Conservation (phyloP, 2,329 filamentous ascomycete genomes). For the Xylariales sp. region DNA sequence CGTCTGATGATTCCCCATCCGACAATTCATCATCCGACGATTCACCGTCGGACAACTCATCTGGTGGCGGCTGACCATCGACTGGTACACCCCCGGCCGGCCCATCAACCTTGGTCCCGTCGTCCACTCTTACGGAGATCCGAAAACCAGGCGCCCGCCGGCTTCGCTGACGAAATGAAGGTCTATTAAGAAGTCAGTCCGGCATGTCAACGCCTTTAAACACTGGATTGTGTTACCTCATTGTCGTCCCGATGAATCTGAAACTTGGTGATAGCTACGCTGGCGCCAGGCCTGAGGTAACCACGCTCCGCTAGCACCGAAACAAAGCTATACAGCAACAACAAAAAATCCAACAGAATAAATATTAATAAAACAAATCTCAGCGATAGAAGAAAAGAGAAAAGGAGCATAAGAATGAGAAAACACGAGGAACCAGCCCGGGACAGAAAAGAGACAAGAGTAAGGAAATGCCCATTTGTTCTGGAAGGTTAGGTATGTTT, state of each 20-base stretch:
- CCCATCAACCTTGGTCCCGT: too few relatives aligned
- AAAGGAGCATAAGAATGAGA: neutral
- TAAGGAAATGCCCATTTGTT: neutral
- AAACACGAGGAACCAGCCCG: neutral
- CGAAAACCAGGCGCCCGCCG: constrained; percentile 18
- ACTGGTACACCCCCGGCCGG: neutral
- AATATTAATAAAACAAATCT: neutral
- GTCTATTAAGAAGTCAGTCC: constrained; percentile 11
- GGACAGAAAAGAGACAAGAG: neutral
- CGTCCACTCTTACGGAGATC: constrained; percentile 11
- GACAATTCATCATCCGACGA: constrained; percentile 12
- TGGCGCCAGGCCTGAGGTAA: constrained; percentile 20
- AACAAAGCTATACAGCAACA: neutral
- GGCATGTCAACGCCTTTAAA: too few relatives aligned
- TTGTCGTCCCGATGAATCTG: neutral
- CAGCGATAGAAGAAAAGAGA: neutral
- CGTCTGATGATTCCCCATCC: constrained; percentile 13
- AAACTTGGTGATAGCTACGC: neutral
- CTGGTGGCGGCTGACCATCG: constrained; percentile 6
- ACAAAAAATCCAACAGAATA: neutral
- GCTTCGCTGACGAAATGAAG: constrained; percentile 7
- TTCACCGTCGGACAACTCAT: constrained; percentile 19
- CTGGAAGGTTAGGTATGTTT: neutral
- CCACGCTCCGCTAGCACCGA: neutral
- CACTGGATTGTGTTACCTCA: constrained; percentile 12